A percentile compares a stretch with the other conserved stretches of the same genome.
Evolutionary conservation across 768 basidiomycete species (phyloP).

Genomic region (Postia placenta): DNA sequence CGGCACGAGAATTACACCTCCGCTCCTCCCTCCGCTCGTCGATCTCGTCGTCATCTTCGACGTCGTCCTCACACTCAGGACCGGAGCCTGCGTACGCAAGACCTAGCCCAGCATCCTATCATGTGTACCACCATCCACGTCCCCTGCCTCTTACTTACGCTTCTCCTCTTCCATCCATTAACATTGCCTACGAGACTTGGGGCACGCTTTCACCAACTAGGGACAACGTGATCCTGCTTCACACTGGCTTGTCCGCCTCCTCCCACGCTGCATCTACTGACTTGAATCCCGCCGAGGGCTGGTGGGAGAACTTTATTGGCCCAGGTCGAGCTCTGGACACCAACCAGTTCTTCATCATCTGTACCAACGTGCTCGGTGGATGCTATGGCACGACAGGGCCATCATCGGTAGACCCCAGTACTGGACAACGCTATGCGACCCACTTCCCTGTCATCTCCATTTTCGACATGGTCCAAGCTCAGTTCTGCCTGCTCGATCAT

Average conservation of each 20-base stretch:
- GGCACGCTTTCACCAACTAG: conserved; percentile 71
- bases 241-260: conserved; percentile 93
- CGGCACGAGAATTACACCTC: conserved; percentile 56
- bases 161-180: conserved; percentile 56
- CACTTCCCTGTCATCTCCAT: conserved; percentile 87
- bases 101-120: conserved; percentile 70
- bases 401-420: conserved; percentile 68
- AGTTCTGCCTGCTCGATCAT: conserved; percentile 80
- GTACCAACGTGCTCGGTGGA: conserved; percentile 94
- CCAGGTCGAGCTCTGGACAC: conserved; percentile 94
- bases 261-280: conserved; percentile 87
- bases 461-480: conserved; percentile 96
- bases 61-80: conserved; percentile 40
- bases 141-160: conserved; percentile 64
- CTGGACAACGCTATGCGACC: conserved; percentile 76
- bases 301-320: conserved; percentile 99
- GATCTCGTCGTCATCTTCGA: conserved; percentile 14
- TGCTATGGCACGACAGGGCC: conserved; percentile 98
- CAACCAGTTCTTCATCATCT: conserved; percentile 85
- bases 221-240: conserved; percentile 90
- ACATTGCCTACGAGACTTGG: conserved; percentile 98
- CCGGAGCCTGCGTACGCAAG: conserved; percentile 82
- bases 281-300: conserved; percentile 76
- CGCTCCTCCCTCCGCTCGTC: conserved; percentile 24
- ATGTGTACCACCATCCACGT: conserved; percentile 51